Evolutionary conservation across 495 filamentous ascomycete species (phyloP), one percentile per base, ranked within the genome.

Genomic region (Hypoxylon crocopeplum): DNA sequence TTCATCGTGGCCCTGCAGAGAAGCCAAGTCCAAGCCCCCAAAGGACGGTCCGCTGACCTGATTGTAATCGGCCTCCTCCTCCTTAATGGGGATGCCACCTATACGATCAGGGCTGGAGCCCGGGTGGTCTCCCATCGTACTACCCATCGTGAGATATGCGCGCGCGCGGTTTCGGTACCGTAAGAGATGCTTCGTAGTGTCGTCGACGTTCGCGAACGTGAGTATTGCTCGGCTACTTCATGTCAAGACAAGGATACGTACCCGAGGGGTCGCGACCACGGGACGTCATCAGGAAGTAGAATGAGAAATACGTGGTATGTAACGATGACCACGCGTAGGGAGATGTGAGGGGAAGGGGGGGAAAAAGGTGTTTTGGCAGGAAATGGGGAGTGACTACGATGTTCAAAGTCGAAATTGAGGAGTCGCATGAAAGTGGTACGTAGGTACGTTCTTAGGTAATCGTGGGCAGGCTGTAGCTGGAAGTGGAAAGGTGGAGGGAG

Each of bases 1-100:
- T 1, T 62, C 58, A 40, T 73, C 71, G 15, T 56, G 42, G 13
- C 58, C 56, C 34, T 60, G 67, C 49, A 72, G 69, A 39, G 58
- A 54, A 40, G 51, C 59, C 70, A 66, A 71, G 55, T 68, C 64
- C 12, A 62, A 63, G 13, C 64, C 52, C 19, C 54, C 37, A 16
- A 66, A 64, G 1, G 62, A 38, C 19, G 53, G 29, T 4, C 38
- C 66, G 10, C 46, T 46, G 11, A 22, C 27, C 61, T 59, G 55
- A 16, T 66, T 58, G 39, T 42, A 41, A 41, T 68, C 68, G 54
- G 60, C 38, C 22, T 58, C 61, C 49, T 68, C 66, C 42, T 68
- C 56, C 51, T 69, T 69, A 59, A 69, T 67, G 39, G 33, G 24
- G 37, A 64, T 19, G n/a, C 50, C 55, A 13, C 59, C 51, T 12